A percentile compares a stretch with the other conserved stretches of the same genome.
phyloP scores from a whole-genome alignment of 257 asterid genomes.

The Lithospermum erythrorhizon region DNA sequence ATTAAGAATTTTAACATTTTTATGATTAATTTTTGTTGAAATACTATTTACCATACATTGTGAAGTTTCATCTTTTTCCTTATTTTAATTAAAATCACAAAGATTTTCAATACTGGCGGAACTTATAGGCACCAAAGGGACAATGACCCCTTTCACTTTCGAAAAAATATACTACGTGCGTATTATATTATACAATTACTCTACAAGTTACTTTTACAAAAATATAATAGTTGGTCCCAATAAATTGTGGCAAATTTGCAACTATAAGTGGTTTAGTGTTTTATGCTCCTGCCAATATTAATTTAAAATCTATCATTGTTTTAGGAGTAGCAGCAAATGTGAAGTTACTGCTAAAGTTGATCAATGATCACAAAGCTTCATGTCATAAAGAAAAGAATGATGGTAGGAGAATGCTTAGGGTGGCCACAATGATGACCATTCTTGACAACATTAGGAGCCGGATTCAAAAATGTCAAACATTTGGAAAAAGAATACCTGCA shows the following conservation, averaged over 20 bases:
- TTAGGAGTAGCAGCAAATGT: conserved; percentile 66
- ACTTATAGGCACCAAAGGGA: no score
- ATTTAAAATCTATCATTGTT: no score
- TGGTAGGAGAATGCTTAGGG: conserved; percentile 69
- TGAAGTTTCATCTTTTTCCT: neutral
- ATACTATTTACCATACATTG: no score
- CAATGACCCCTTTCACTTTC: no score
- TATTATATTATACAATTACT: no score
- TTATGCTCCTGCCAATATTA: no score
- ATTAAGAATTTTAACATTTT: no score
- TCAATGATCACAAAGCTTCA: conserved; percentile 67
- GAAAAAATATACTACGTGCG: no score
- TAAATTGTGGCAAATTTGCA: no score
- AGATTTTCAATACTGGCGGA: neutral
- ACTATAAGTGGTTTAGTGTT: no score
- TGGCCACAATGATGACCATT: conserved; percentile 77
- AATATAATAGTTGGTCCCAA: no score
- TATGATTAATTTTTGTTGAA: neutral
- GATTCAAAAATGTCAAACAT: conserved; percentile 56
- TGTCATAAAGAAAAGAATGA: conserved; percentile 41
- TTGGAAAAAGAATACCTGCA: conserved; percentile 28
- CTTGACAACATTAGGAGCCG: conserved; percentile 48
- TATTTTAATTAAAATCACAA: neutral
- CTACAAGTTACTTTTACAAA: no score
- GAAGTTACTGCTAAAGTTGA: conserved; percentile 50